Base-by-base conservation (phyloP, 768 basidiomycete genomes). In the Piloderma croceum region DNA sequence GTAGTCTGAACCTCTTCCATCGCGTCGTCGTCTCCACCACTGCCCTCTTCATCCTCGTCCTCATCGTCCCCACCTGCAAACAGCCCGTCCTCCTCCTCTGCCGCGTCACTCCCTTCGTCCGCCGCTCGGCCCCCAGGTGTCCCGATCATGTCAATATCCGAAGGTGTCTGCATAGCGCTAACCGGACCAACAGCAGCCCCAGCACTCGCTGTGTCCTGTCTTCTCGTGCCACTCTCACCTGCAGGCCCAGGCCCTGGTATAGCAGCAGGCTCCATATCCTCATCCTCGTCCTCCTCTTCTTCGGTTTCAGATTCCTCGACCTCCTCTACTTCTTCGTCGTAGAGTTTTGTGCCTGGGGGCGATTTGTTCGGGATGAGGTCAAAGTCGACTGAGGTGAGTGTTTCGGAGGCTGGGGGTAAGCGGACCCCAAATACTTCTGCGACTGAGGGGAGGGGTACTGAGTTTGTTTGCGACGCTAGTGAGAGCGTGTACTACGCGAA, bases 381-480 rank as follows among this genome's bases (percentile, higher is more conserved):
- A 65, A 91, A 91, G 69, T 90, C 83, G 48, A 90, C 77, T 17
- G 81, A 67, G 12, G 85, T 83, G 34, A 91, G 72, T 42, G 84
- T 81, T 9, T 90, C 84, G n/a, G 56, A 48, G 18, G 63, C 41
- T 10, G 74, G 73, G 2, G 89, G 89, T n/a, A 91, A 64, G 15
- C 89, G 80, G 36, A 90, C 79, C 24, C 89, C 89, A 61, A 90
- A 91, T 3, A 88, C 82, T 61, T 91, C 89, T 5, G 85, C 84
- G n/a, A 90, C 86, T 2, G 84, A 61, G 22, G 89, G 90, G 15
- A 91, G 73, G 3, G 88, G 83, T 25, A 74, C 71, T 10, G 85
- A 76, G 57, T 91, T 91, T 31, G 85, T 87, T 60, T 90, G 84
- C 2, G 83, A 74, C 9, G 90, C 90, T 23, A 91, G 70, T 11